Conservation (phyloP, 495 filamentous ascomycete species). For the Aspergillus ostianus region DNA sequence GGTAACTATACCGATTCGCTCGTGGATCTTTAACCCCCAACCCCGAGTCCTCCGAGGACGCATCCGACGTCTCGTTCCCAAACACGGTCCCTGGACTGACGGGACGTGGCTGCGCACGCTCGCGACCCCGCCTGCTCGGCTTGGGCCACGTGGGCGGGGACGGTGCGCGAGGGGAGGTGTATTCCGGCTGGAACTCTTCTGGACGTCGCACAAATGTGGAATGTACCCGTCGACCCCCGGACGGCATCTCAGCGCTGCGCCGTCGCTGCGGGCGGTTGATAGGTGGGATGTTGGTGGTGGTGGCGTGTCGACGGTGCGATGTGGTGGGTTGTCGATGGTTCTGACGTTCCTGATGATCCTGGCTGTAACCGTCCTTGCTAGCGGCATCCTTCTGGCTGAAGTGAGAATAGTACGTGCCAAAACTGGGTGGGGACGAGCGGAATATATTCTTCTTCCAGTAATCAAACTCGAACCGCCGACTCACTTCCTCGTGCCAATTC, state of each 20-base stretch:
- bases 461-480: slow-evolving; percentile 41
- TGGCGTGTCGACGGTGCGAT: slow-evolving; percentile 20
- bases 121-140: slow-evolving; percentile 24
- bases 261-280: slow-evolving; percentile 18
- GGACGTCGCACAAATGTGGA: slow-evolving; percentile 18
- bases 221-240: slow-evolving; percentile 23
- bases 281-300: slow-evolving; percentile 21
- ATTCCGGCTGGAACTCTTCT: slow-evolving; percentile 14
- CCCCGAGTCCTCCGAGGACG: slow-evolving; percentile 29
- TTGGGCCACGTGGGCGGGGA: slow-evolving; percentile 32
- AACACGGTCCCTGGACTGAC: slow-evolving; percentile 25
- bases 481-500: slow-evolving; percentile 76
- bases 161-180: slow-evolving; percentile 30
- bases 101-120: slow-evolving; percentile 22
- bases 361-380: slow-evolving; percentile 32
- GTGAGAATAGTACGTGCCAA: slow-evolving; percentile 32
- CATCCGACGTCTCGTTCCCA: slow-evolving; percentile 23
- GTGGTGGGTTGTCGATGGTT: slow-evolving; percentile 9
- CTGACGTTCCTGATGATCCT: slow-evolving; percentile 1
- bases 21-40: slow-evolving; percentile 19
- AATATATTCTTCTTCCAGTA: slow-evolving; percentile 36
- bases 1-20: slow-evolving; percentile 17
- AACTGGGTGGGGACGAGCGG: slow-evolving; percentile 33
- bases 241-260: slow-evolving; percentile 29
- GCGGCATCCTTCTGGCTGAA: slow-evolving; percentile 33